These are phyloP conservation scores for Boletus tomentosulus DNA, from an alignment of 768 basidiomycete genomes.

Conservation along the genomic window DNA sequence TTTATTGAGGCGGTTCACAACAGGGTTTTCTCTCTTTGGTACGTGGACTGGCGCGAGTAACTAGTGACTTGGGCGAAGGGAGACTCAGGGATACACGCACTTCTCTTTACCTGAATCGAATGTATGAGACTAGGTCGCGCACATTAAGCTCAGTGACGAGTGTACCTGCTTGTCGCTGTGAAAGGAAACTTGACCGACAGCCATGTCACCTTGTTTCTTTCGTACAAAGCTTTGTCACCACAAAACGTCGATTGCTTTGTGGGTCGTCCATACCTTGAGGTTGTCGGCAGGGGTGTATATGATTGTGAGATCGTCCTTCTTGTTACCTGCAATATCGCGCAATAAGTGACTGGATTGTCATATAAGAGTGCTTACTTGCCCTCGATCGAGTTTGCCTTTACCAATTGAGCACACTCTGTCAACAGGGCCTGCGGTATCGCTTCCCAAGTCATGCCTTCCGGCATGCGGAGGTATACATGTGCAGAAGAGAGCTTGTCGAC, in stretches of 20 bases:
- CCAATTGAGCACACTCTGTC: constrained; percentile 87
- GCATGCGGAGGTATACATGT: constrained; percentile 93
- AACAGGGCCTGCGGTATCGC: constrained; percentile 75
- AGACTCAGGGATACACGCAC: constrained; percentile 33
- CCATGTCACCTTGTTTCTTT: constrained; percentile 98
- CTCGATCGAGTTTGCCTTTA: constrained; percentile 97
- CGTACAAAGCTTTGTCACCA: neutral
- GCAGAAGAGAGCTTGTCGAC: constrained; percentile 98
- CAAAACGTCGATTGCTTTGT: neutral
- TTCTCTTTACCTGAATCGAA: constrained; percentile 67
- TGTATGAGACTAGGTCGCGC: neutral
- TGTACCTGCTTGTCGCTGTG: constrained; percentile 82
- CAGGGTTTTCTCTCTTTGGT: constrained; percentile 74
- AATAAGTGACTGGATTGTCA: neutral
- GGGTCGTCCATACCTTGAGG: constrained; percentile 60
- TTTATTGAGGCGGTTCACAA: constrained; percentile 92
- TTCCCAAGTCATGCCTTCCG: constrained; percentile 81
- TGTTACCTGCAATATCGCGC: constrained; percentile 65
- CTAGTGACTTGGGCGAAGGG: neutral
- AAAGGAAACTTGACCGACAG: constrained; percentile 93
- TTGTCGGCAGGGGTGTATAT: constrained; percentile 94
- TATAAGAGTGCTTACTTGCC: constrained; percentile 36
- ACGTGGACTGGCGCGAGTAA: constrained; percentile 56
- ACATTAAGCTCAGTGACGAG: neutral
- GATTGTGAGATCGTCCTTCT: constrained; percentile 88